These are phyloP conservation scores for Colletotrichum tofieldiae DNA, from an alignment of 2,329 filamentous ascomycete species.

Conservation along the genomic window DNA sequence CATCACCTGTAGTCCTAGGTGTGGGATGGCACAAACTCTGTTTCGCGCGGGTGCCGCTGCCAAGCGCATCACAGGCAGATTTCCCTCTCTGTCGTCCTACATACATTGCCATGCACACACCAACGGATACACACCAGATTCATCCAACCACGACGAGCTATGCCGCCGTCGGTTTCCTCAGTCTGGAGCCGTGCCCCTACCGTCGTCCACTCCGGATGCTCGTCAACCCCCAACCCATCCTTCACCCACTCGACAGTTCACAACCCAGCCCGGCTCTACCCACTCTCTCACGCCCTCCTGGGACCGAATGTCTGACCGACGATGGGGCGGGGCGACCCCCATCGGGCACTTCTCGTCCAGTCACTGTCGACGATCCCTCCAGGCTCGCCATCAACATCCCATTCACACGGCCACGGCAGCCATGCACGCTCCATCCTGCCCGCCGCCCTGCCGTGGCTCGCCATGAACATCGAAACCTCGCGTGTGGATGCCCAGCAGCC, in stretches of 20 bases:
- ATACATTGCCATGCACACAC: slow-evolving; percentile 16
- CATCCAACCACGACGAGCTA: slow-evolving; percentile 26
- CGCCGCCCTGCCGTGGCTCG: slow-evolving; percentile 29
- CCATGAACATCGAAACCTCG: slow-evolving; percentile 17
- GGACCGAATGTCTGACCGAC: slow-evolving; percentile 38
- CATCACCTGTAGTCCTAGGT: slow-evolving; percentile 36
- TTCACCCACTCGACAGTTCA: slow-evolving; percentile 26
- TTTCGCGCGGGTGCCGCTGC: slow-evolving; percentile 43
- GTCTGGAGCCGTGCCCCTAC: neutral
- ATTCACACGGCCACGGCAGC: slow-evolving; percentile 40
- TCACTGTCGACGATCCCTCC: slow-evolving; percentile 32
- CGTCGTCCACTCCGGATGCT: slow-evolving; percentile 14
- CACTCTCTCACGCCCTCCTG: slow-evolving; percentile 18
- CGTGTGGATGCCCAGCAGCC: slow-evolving; percentile 10
- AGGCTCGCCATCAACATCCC: slow-evolving; percentile 24
- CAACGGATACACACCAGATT: neutral
- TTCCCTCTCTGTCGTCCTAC: slow-evolving; percentile 36
- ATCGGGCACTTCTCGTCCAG: slow-evolving; percentile 30
- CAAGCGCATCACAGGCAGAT: slow-evolving; percentile 42
- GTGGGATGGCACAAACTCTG: slow-evolving; percentile 38
- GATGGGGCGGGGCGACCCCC: slow-evolving; percentile 32
- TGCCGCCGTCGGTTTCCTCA: slow-evolving; percentile 18
- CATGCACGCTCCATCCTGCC: slow-evolving; percentile 35
- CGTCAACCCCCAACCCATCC: slow-evolving; percentile 5
- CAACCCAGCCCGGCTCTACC: slow-evolving; percentile 27